Evolutionary conservation across 306 rosid species (phyloP), one percentile per base, ranked within the genome.

Genomic region (Abrus pulchellus): DNA sequence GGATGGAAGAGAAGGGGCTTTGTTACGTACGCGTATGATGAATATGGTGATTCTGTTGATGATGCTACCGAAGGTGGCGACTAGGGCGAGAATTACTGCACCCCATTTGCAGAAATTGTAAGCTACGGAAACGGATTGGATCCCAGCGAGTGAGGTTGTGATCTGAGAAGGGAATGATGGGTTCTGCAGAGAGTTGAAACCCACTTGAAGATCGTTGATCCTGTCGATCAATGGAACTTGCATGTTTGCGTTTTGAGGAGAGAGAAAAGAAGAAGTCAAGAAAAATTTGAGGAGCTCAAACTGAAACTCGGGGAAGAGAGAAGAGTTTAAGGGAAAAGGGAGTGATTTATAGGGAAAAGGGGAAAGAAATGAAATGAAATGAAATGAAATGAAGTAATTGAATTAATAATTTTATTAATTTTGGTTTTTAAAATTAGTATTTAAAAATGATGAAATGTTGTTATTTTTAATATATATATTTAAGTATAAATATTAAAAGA

Each of bases 81-180:
- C 80, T 0, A 92, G 14, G 8, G 97, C 97, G 30, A 95, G 82
- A 75, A 95, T 82, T 1, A 95, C 49, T 47, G 98, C 99, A 11
- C 99, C 88, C 99, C 98, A 93, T 83, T 87, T 90, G 84, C 91
- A 93, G 66, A 95, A 68, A 75, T 76, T 78, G 60, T 72, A 81
- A 10, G 90, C 84, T 5, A 53, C 29, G 20, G 89, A 84, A 60
- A 91, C 68, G 2, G 85, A 74, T 61, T 87, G 85, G 27, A 82
- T 20, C 0, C 78, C 81, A 5, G 93, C 30, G 11, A 83, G 48
- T 3, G 90, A 67, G 4, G 86, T 61, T 29, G 84, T 12, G 49
- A 85, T 62, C 54, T 73, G 86, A 47, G 83, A 83, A 36, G 80
- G 73, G 34, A 83, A 67, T 0, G 80, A 74, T 30, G 87, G 86